These are phyloP conservation scores for Fusarium lyarnte DNA, from an alignment of 2,329 filamentous ascomycete genomes.

Conservation along the genomic window DNA sequence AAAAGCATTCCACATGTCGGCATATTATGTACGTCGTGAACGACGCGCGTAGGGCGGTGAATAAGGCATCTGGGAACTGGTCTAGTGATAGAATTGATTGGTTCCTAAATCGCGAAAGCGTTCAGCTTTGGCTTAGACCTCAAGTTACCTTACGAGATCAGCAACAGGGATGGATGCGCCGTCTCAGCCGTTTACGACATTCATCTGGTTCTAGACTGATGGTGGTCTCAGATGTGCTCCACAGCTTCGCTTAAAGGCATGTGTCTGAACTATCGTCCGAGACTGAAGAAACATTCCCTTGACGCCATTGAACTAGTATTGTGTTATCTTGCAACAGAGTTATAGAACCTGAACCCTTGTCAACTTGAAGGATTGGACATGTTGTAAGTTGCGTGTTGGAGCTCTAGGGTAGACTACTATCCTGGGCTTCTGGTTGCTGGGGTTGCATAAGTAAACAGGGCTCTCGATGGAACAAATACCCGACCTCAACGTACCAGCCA, in stretches of 20 bases:
- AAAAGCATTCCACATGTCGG: not conserved
- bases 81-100: too few relatives aligned
- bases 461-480: conserved; percentile 2
- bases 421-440: conserved; percentile 20
- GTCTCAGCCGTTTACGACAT: not conserved
- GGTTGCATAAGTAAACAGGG: conserved; percentile 21
- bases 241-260: not conserved
- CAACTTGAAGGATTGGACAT: not conserved
- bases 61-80: too few relatives aligned
- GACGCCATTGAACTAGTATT: not conserved
- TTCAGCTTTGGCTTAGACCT: too few relatives aligned
- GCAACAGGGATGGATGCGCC: conserved; percentile 7
- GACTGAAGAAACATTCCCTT: not conserved
- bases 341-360: not conserved
- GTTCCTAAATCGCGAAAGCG: too few relatives aligned
- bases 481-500: conserved; percentile 1
- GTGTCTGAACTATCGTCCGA: not conserved
- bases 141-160: not conserved
- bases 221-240: not conserved
- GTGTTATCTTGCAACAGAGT: not conserved
- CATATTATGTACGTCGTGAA: not conserved
- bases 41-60: not conserved
- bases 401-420: not conserved
- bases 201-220: not conserved
- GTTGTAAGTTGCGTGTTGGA: not conserved